phyloP scores from a whole-genome alignment of 176 grass and related monocot genomes.

The Bolboschoenus planiculmis region DNA sequence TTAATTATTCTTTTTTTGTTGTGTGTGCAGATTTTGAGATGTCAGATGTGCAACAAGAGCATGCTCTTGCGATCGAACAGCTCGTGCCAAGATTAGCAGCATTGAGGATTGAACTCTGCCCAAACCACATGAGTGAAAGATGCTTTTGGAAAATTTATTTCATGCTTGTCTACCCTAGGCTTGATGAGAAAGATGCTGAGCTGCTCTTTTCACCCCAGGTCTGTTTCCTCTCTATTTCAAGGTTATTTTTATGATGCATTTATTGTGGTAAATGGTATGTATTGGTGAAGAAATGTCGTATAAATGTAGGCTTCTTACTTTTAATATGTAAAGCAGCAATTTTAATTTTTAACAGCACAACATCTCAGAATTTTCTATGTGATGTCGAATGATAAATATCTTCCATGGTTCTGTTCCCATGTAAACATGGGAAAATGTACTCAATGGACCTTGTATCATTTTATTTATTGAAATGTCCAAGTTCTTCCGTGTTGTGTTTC shows the following conservation, averaged over 20 bases:
- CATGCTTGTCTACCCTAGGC: constrained; percentile 67
- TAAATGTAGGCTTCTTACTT: background rate
- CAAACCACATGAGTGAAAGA: constrained; percentile 64
- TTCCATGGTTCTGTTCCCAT: background rate
- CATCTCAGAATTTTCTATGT: background rate
- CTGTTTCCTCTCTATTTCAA: background rate
- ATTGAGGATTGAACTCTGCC: constrained; percentile 76
- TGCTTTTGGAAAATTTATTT: constrained; percentile 99
- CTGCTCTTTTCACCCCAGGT: constrained; percentile 70
- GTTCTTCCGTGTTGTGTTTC: background rate
- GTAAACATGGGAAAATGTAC: background rate
- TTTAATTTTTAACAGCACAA: background rate
- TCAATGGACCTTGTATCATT: background rate
- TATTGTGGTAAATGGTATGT: background rate
- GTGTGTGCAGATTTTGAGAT: constrained; percentile 67
- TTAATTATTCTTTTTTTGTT: background rate
- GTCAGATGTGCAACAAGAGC: constrained; percentile 68
- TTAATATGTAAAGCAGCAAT: background rate
- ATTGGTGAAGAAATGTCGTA: background rate
- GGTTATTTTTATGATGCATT: background rate
- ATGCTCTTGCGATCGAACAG: constrained; percentile 58
- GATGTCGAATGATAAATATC: background rate
- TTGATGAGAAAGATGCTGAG: constrained; percentile 49
- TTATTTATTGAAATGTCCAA: background rate
- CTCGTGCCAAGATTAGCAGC: constrained; percentile 67